phyloP scores from a whole-genome alignment of 352 stramenopile species.

The Phytophthora fragariae region DNA sequence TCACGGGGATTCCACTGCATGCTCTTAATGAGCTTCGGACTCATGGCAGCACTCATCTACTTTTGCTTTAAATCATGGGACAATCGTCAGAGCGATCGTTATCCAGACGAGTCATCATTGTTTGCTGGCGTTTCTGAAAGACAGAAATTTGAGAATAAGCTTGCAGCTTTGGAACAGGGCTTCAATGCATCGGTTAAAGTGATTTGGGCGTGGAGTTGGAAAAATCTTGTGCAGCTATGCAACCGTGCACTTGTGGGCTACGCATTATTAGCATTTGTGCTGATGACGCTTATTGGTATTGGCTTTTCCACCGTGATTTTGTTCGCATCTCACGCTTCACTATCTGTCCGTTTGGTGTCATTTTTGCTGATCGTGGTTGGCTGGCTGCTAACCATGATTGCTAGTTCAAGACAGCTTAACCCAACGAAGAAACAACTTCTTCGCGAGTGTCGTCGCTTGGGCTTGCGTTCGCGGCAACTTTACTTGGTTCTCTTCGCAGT shows the following conservation, averaged over 20 bases:
- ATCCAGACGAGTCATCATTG: neutral
- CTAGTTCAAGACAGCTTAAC: conserved; percentile 53
- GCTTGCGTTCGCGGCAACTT: conserved; percentile 44
- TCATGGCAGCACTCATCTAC: conserved; percentile 49
- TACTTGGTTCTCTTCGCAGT: conserved; percentile 41
- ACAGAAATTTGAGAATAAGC: conserved; percentile 44
- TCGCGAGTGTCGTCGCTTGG: conserved; percentile 39
- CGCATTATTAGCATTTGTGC: conserved; percentile 32
- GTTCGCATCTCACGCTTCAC: conserved; percentile 34
- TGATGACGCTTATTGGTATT: conserved; percentile 41
- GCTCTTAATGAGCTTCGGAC: conserved; percentile 46
- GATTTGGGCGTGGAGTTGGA: conserved; percentile 36
- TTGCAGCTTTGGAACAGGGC: conserved; percentile 34
- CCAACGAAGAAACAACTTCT: conserved; percentile 50
- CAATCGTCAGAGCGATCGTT: conserved; percentile 18
- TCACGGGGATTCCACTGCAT: conserved; percentile 43
- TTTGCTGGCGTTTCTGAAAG: conserved; percentile 1
- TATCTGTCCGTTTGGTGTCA: conserved; percentile 46
- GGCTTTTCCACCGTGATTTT: conserved; percentile 39
- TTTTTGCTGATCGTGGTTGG: conserved; percentile 56
- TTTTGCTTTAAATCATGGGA: conserved; percentile 62
- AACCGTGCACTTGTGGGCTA: conserved; percentile 40
- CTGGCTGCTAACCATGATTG: conserved; percentile 55
- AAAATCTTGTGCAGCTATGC: conserved; percentile 36
- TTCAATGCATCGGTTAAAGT: conserved; percentile 27